Base-by-base conservation (phyloP, 2,329 filamentous ascomycete species). In the Calcarisporium arbuscula region DNA sequence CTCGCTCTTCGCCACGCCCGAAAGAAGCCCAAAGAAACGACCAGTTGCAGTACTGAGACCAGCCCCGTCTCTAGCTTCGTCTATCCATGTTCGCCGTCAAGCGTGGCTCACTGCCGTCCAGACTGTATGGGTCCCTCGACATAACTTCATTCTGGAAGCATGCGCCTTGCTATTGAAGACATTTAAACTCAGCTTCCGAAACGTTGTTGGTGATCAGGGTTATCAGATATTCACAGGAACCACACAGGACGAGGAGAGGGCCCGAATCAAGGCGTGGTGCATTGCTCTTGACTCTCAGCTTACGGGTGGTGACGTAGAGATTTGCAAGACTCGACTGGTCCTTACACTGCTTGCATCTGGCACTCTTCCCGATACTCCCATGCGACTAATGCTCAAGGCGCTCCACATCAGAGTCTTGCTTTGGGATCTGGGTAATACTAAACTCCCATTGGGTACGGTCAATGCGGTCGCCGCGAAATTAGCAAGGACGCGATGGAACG, bases 81-180 rank as follows among this genome's bases (percentile, higher is more conserved):
- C 89, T 0, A 87, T 94, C 37, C 78, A 92, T 47, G 83, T 94
- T 29, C 82, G 88, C 32, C 80, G 83, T 40, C 85, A 88, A 56
- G 89, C 89, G 20, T 95, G 90, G 89, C 78, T 94, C 38, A 95
- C 89, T 4, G 85, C 89, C 7, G 82, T 95, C 39, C 89, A 95
- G 60, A 90, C 84, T 5, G 85, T 95, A 17, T 94, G 88, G 76
- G 85, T 95, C 11, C 90, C 90, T 9, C 77, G 82, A 15, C 86
- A 94, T 57, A 85, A 82, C 46, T 89, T 94, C 56, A 72, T 90
- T 46, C 76, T 94, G 4, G 90, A 95, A 57, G 82, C 85, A 36
- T 79, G 85, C 12, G 89, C 88, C 4, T 70, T 95, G 17, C 69
- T 80, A 6, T 67, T 87, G 27, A 92, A 95, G 65, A 85, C 81